Evolutionary conservation across 495 filamentous ascomycete species (phyloP).

Genomic region (Clohesyomyces aquaticus): DNA sequence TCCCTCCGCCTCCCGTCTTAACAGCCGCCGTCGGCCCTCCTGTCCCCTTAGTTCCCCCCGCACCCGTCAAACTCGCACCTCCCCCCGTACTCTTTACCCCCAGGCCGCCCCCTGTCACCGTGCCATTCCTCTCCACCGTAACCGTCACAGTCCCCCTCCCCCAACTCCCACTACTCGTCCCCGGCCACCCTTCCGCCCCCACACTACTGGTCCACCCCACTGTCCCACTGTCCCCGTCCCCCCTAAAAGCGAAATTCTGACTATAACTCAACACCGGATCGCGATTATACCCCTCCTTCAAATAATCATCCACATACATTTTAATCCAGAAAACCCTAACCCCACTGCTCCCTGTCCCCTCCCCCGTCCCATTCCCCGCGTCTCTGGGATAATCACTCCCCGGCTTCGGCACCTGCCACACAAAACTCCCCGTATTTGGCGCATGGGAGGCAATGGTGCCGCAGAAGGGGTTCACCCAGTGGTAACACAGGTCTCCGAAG

Average conservation of each 20-base stretch:
- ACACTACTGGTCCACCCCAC: neutral
- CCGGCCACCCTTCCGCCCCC: no score
- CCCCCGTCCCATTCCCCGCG: neutral
- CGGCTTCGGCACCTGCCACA: conserved; percentile 24
- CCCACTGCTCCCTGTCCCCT: no score
- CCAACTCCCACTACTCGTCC: no score
- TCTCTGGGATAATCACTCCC: conserved; percentile 12
- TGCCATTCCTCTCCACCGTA: neutral
- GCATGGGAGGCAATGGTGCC: conserved; percentile 27
- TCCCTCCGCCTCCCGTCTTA: neutral
- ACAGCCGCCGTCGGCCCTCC: neutral
- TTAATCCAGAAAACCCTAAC: conserved; percentile 36
- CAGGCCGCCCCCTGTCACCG: neutral
- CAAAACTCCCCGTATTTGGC: conserved; percentile 23
- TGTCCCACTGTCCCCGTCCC: conserved; percentile 6
- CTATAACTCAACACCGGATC: conserved; percentile 28
- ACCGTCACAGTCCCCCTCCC: neutral
- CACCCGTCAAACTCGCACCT: neutral
- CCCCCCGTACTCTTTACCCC: neutral
- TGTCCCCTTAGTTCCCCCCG: neutral
- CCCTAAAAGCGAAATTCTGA: conserved; percentile 22
- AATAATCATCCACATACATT: conserved; percentile 33
- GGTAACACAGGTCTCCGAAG: conserved; percentile 20
- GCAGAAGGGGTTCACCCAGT: conserved; percentile 29
- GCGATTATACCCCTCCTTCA: conserved; percentile 18